Evolutionary conservation across 345 rosid species (phyloP).

Genomic region (Durio zibethinus): DNA sequence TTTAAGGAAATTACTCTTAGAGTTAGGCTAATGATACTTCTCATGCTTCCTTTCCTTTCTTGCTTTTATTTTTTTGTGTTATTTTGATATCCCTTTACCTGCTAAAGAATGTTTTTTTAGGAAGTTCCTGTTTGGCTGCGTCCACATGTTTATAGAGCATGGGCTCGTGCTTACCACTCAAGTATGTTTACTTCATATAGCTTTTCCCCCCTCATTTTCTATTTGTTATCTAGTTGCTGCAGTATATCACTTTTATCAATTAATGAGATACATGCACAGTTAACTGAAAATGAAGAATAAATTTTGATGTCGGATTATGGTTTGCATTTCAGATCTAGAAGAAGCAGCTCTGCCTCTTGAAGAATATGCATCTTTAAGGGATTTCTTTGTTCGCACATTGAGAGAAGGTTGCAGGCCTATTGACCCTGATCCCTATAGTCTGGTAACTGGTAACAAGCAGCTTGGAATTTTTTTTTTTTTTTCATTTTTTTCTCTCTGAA

Average conservation of each 20-base stretch:
- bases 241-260: background rate
- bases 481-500: conserved; percentile 17
- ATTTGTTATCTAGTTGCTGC: background rate
- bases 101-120: conserved; percentile 33
- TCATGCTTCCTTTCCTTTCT: background rate
- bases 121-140: conserved; percentile 86
- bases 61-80: background rate
- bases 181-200: conserved; percentile 41
- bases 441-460: conserved; percentile 88
- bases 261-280: background rate
- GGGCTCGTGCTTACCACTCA: conserved; percentile 96
- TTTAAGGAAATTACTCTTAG: background rate
- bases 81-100: conserved; percentile 12
- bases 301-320: conserved; percentile 13
- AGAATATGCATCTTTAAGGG: conserved; percentile 66
- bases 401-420: conserved; percentile 91
- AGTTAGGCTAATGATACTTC: background rate
- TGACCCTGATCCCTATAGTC: conserved; percentile 73
- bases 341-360: conserved; percentile 89
- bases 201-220: background rate
- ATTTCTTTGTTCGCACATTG: conserved; percentile 84
- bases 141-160: conserved; percentile 72
- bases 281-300: conserved; percentile 8
- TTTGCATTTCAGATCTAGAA: conserved; percentile 63
- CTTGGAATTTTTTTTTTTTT: conserved; percentile 25